phyloP scores from a whole-genome alignment of 1,284 basidiomycete species.

The Porogramme epimiltina region DNA sequence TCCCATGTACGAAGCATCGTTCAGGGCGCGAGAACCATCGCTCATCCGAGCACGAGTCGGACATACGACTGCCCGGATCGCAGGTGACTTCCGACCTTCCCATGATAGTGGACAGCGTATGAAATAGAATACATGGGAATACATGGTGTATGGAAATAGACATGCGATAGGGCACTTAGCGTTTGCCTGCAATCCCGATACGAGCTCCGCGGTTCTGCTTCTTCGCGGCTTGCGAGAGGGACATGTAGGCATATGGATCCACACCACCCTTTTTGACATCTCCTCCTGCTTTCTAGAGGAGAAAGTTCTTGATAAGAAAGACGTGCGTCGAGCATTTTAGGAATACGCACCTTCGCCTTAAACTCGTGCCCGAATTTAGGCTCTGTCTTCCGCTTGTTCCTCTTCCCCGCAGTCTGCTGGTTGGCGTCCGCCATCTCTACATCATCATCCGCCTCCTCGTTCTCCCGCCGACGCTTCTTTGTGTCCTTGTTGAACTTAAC shows the following conservation, averaged over 20 bases:
- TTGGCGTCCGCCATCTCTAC: conserved; percentile 70
- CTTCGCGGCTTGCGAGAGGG: conserved; percentile 82
- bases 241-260: conserved; percentile 93
- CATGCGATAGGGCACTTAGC: conserved; percentile 15
- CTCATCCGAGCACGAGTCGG: too few relatives aligned
- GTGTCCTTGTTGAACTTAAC: conserved; percentile 98
- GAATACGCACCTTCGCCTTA: conserved; percentile 71
- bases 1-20: too few relatives aligned
- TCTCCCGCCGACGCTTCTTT: conserved; percentile 78
- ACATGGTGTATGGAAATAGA: background rate
- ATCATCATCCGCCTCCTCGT: conserved; percentile 63
- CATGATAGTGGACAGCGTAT: too few relatives aligned
- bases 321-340: background rate
- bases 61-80: too few relatives aligned
- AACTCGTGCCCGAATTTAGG: conserved; percentile 84
- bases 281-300: conserved; percentile 81
- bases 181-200: conserved; percentile 37
- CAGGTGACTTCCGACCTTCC: too few relatives aligned
- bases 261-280: conserved; percentile 87
- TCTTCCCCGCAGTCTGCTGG: conserved; percentile 42
- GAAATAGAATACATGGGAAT: background rate
- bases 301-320: background rate
- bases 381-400: conserved; percentile 60
- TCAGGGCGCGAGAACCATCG: too few relatives aligned
- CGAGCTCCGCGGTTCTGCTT: conserved; percentile 40